phyloP scores from a whole-genome alignment of 306 rosid genomes.

The Lotus japonicus region DNA sequence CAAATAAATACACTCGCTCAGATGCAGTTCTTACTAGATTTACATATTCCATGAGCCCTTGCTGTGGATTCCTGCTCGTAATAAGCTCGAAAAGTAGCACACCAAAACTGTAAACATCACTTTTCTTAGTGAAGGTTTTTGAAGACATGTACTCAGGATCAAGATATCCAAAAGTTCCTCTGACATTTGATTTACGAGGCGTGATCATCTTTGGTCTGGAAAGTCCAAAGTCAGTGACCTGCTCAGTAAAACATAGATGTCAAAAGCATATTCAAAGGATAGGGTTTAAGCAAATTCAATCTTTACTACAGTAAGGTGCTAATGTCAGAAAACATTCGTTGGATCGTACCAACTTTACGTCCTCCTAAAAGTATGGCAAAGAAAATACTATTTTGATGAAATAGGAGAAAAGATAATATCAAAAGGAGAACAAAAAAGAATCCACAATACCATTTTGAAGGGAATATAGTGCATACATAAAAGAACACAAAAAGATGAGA shows the following conservation, averaged over 20 bases:
- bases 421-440: conserved; percentile 8
- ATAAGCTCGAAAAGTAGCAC: conserved; percentile 47
- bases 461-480: neutral
- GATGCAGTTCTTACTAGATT: conserved; percentile 34
- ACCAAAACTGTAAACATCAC: conserved; percentile 55
- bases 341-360: neutral
- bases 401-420: neutral
- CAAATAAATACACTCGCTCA: neutral
- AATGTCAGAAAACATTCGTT: too few relatives aligned
- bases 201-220: conserved; percentile 36
- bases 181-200: conserved; percentile 25
- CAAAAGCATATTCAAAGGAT: neutral
- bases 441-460: too few relatives aligned
- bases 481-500: neutral
- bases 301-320: neutral
- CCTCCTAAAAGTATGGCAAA: neutral
- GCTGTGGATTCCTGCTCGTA: conserved; percentile 44
- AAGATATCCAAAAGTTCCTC: conserved; percentile 40
- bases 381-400: neutral
- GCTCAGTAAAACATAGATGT: conserved; percentile 1
- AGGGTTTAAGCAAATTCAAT: neutral
- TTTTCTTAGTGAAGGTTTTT: conserved; percentile 45
- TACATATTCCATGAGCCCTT: conserved; percentile 47
- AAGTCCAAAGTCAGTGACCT: conserved; percentile 47
- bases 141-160: conserved; percentile 39